Evolutionary conservation across 257 asterid genomes (phyloP).

Genomic region (Anisodus tanguticus): DNA sequence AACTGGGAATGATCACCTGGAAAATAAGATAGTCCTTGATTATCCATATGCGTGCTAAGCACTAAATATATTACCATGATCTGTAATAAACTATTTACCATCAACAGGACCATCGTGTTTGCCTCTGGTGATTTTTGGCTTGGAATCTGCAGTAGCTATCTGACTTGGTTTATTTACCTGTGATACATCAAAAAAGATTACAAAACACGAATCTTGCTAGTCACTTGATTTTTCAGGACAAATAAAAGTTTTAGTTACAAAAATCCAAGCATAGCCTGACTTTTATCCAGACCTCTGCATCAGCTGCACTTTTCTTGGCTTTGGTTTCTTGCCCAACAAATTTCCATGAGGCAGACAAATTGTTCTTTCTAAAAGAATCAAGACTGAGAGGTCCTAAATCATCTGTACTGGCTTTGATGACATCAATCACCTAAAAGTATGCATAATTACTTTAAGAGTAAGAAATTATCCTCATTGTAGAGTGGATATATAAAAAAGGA

Average conservation of each 20-base stretch:
- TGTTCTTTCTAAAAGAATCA: slow-evolving; percentile 65
- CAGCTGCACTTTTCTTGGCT: slow-evolving; percentile 43
- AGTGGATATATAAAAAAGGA: not conserved
- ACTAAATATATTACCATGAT: not conserved
- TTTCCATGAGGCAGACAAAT: slow-evolving; percentile 84
- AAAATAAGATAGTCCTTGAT: slow-evolving; percentile 35
- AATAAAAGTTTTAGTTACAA: slow-evolving; percentile 26
- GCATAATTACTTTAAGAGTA: not conserved
- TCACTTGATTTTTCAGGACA: slow-evolving; percentile 27
- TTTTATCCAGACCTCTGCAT: slow-evolving; percentile 57
- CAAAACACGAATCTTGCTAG: slow-evolving; percentile 36
- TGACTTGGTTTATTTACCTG: slow-evolving; percentile 47
- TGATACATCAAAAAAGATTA: slow-evolving; percentile 31
- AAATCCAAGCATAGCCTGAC: slow-evolving; percentile 25
- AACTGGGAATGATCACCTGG: slow-evolving; percentile 64
- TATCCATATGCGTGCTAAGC: slow-evolving; percentile 26
- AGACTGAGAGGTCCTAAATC: slow-evolving; percentile 77
- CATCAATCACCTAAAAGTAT: slow-evolving; percentile 69
- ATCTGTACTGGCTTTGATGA: slow-evolving; percentile 64
- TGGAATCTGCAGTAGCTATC: slow-evolving; percentile 42
- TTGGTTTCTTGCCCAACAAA: slow-evolving; percentile 47
- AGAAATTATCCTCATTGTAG: slow-evolving; percentile 14
- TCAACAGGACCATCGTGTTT: slow-evolving; percentile 49
- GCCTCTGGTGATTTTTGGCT: slow-evolving; percentile 52
- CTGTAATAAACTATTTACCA: slow-evolving; percentile 50